Conservation (phyloP, 1,139 yeast genomes). For the Debaryomyces robertsiae region DNA sequence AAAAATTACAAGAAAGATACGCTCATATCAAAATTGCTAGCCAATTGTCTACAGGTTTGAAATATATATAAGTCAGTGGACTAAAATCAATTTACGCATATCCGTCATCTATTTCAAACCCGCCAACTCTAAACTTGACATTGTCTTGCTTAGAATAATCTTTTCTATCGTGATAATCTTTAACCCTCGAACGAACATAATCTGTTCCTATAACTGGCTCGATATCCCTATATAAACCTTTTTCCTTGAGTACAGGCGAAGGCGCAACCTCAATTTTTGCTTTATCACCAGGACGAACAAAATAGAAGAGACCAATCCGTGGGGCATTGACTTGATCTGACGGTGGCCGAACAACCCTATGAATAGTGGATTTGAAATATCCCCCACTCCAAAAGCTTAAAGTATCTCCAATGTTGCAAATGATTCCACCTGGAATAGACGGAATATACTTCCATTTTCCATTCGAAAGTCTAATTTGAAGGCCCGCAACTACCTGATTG, state of each 20-base stretch:
- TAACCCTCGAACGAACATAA: slow-evolving; percentile 32
- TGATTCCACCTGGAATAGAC: slow-evolving; percentile 31
- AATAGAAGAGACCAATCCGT: slow-evolving; percentile 36
- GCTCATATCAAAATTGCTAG: no score
- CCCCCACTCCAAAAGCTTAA: slow-evolving; percentile 30
- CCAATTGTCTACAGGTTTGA: no score
- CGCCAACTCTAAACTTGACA: slow-evolving; percentile 29
- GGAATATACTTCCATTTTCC: slow-evolving; percentile 34
- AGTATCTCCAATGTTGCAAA: slow-evolving; percentile 32
- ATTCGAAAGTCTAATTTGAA: slow-evolving; percentile 26
- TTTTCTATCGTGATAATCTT: slow-evolving; percentile 27
- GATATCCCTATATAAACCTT: slow-evolving; percentile 28
- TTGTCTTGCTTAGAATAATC: slow-evolving; percentile 27
- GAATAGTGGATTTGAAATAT: slow-evolving; percentile 21
- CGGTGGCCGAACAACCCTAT: slow-evolving; percentile 27
- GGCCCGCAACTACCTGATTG: slow-evolving; percentile 34
- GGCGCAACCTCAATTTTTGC: slow-evolving; percentile 30
- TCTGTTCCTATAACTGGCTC: slow-evolving; percentile 31
- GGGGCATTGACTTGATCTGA: slow-evolving; percentile 27
- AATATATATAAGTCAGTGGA: no score
- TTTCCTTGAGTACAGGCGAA: slow-evolving; percentile 31
- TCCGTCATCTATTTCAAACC: slow-evolving; percentile 31
- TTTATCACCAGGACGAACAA: slow-evolving; percentile 37
- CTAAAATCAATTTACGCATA: slow-evolving; percentile 11
- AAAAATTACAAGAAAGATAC: no score